Conservation (phyloP, 2,329 filamentous ascomycete genomes). For the Tricladium varicosporioides region DNA sequence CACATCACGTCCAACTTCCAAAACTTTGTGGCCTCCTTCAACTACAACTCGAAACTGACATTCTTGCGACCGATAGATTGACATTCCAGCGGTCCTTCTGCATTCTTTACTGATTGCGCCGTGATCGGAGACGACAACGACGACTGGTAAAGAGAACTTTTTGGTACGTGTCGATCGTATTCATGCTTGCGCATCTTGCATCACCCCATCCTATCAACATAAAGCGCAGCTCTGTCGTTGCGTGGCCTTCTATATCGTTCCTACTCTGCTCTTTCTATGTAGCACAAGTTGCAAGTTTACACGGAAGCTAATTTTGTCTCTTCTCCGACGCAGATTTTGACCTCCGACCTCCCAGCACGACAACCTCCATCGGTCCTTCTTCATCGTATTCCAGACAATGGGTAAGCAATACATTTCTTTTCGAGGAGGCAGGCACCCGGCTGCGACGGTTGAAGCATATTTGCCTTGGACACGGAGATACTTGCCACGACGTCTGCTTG, state of each 20-base stretch:
- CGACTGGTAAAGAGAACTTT: slow-evolving; percentile 17
- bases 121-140: slow-evolving; percentile 5
- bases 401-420: slow-evolving; percentile 34
- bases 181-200: slow-evolving; percentile 14
- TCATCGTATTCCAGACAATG: slow-evolving; percentile 31
- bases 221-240: slow-evolving; percentile 7
- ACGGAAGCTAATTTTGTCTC: slow-evolving; percentile 24
- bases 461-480: slow-evolving; percentile 6
- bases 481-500: slow-evolving; percentile 8
- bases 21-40: slow-evolving; percentile 22
- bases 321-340: slow-evolving; percentile 15
- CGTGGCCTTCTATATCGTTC: background rate
- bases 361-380: slow-evolving; percentile 33
- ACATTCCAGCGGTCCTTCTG: slow-evolving; percentile 9
- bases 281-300: slow-evolving; percentile 3
- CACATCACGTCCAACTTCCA: slow-evolving; percentile 20
- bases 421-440: slow-evolving; percentile 11
- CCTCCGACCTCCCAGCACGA: slow-evolving; percentile 22
- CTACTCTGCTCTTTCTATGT: background rate
- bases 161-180: slow-evolving; percentile 29
- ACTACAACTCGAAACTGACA: slow-evolving; percentile 19
- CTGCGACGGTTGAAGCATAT: slow-evolving; percentile 4
- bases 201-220: slow-evolving; percentile 19
- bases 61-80: slow-evolving; percentile 21
- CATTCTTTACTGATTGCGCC: slow-evolving; percentile 16